Percentiles rank a stretch among this genome's conserved stretches.
Evolutionary conservation across 345 rosid genomes (phyloP).

Genomic region (rapeseed (Brassica napus)): DNA sequence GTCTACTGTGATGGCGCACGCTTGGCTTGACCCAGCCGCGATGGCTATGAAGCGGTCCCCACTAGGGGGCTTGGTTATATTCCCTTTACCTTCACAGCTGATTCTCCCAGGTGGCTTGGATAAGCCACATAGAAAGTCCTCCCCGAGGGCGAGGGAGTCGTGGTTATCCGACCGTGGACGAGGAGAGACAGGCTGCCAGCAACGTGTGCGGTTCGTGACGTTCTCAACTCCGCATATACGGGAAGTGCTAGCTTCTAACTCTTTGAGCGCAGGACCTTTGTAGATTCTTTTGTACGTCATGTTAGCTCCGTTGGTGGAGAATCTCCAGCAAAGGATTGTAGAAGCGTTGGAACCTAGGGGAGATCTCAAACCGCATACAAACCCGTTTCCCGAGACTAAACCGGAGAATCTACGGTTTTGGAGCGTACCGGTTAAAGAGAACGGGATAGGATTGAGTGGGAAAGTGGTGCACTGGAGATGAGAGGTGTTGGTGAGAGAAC

Average conservation of each 20-base stretch:
- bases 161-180: not conserved
- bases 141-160: slow-evolving; percentile 55
- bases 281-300: slow-evolving; percentile 44
- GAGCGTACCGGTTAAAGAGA: slow-evolving; percentile 5
- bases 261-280: slow-evolving; percentile 30
- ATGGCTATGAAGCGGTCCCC: slow-evolving; percentile 42
- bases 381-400: slow-evolving; percentile 67
- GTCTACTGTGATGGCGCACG: slow-evolving; percentile 47
- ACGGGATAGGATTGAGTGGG: slow-evolving; percentile 29
- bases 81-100: slow-evolving; percentile 29
- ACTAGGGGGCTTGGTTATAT: not conserved
- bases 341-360: slow-evolving; percentile 35
- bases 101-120: slow-evolving; percentile 22
- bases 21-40: slow-evolving; percentile 61
- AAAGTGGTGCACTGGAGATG: slow-evolving; percentile 58
- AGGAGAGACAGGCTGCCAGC: slow-evolving; percentile 58
- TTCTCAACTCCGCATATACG: slow-evolving; percentile 57
- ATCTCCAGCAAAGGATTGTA: slow-evolving; percentile 60
- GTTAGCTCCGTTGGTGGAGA: slow-evolving; percentile 38
- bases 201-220: slow-evolving; percentile 37
- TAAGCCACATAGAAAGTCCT: slow-evolving; percentile 60
- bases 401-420: slow-evolving; percentile 42
- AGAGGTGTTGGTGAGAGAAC: slow-evolving; percentile 44
- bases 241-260: slow-evolving; percentile 55
- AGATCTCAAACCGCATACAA: slow-evolving; percentile 49